phyloP scores from a whole-genome alignment of 2,329 filamentous ascomycete genomes.

The Trichoderma sp. region DNA sequence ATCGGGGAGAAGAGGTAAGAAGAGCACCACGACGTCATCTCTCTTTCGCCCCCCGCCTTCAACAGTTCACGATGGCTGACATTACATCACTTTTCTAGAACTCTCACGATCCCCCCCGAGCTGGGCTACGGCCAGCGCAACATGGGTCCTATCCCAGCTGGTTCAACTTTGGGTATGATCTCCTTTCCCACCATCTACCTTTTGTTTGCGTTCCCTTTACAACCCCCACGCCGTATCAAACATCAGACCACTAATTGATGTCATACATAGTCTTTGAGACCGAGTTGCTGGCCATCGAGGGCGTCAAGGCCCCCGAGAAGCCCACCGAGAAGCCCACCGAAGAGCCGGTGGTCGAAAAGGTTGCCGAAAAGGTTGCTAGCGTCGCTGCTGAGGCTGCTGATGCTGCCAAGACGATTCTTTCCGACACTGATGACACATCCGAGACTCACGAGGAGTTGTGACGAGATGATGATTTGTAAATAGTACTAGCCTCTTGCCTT shows the following conservation, averaged over 20 bases:
- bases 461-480: slow-evolving; percentile 26
- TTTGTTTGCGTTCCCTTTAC: slow-evolving; percentile 30
- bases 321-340: slow-evolving; percentile 1
- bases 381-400: slow-evolving; percentile 32
- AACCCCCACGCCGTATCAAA: slow-evolving; percentile 23
- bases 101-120: slow-evolving; percentile 84
- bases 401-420: slow-evolving; percentile 52
- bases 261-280: slow-evolving; percentile 78
- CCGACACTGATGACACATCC: slow-evolving; percentile 54
- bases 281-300: slow-evolving; percentile 80
- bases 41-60: background rate
- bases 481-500: slow-evolving; percentile 17
- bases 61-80: slow-evolving; percentile 10
- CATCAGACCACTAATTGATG: slow-evolving; percentile 24
- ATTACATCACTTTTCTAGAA: slow-evolving; percentile 48
- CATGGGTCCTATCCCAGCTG: slow-evolving; percentile 81
- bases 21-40: background rate
- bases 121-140: slow-evolving; percentile 76
- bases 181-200: background rate
- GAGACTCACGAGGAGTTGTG: slow-evolving; percentile 64
- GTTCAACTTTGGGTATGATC: slow-evolving; percentile 70
- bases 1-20: slow-evolving; percentile 80
- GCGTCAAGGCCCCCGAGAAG: slow-evolving; percentile 52
- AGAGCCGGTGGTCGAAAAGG: slow-evolving; percentile 30
- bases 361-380: slow-evolving; percentile 31